phyloP scores from a whole-genome alignment of 345 rosid genomes.

The Melastoma malabathricum region DNA sequence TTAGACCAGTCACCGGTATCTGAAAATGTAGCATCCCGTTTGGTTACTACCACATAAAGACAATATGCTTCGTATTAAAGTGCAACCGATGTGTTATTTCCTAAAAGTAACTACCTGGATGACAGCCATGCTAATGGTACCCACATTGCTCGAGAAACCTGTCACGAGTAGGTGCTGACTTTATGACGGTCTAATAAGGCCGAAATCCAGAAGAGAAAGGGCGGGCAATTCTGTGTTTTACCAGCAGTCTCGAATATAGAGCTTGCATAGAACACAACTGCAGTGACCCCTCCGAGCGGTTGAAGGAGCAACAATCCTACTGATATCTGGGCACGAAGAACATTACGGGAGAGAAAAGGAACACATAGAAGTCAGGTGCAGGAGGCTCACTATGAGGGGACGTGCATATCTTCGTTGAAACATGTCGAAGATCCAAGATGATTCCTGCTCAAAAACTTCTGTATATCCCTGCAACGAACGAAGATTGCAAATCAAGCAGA shows the following conservation, averaged over 20 bases:
- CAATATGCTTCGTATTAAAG: background rate
- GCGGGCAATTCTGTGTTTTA: conserved; percentile 2
- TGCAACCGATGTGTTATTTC: background rate
- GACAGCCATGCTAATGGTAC: conserved; percentile 24
- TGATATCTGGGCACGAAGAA: conserved; percentile 25
- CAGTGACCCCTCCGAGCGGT: conserved; percentile 40
- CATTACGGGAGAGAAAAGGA: background rate
- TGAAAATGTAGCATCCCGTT: conserved; percentile 5
- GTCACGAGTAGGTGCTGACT: background rate
- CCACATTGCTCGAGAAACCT: conserved; percentile 30
- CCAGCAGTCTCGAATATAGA: conserved; percentile 42
- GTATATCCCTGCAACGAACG: conserved; percentile 22
- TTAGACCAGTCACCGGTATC: conserved; percentile 19
- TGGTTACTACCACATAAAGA: background rate
- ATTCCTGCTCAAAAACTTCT: conserved; percentile 15
- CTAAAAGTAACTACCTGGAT: conserved; percentile 15
- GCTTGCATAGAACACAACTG: conserved; percentile 26
- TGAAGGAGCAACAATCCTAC: conserved; percentile 54
- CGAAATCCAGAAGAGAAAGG: background rate
- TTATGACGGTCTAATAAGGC: background rate
- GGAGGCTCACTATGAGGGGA: conserved; percentile 32
- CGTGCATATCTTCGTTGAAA: conserved; percentile 38
- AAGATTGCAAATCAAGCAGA: background rate
- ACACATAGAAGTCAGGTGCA: background rate
- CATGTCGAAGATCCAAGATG: conserved; percentile 27